Conservation (phyloP, 192 early-diverging fungal genomes). For the Glomus cerebriforme region DNA sequence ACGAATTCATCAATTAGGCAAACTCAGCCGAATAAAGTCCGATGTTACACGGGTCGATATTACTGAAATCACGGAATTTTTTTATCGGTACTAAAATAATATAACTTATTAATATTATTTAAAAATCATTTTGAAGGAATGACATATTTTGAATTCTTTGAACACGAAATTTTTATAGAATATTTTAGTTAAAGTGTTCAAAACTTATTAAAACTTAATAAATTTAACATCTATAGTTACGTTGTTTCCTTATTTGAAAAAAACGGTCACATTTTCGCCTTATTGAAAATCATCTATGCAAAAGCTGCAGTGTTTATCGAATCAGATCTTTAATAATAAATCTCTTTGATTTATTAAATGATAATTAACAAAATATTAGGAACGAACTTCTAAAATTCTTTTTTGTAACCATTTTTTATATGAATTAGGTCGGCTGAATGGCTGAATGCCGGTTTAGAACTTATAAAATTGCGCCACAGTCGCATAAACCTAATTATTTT, state of each 20-base stretch:
- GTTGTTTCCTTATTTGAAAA: background rate
- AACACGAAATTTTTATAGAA: no score
- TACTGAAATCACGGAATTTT: background rate
- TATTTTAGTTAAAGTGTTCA: no score
- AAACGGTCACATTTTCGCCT: background rate
- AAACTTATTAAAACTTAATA: no score
- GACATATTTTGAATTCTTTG: no score
- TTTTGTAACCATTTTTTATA: background rate
- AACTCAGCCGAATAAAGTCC: background rate
- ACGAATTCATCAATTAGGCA: background rate
- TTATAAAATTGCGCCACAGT: background rate
- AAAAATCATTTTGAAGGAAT: no score
- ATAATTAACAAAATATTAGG: background rate
- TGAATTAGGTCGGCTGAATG: background rate
- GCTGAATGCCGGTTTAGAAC: background rate
- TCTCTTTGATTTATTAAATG: background rate
- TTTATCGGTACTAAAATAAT: background rate
- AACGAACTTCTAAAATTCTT: background rate
- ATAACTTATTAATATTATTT: no score
- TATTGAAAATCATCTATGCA: background rate
- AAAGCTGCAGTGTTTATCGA: background rate
- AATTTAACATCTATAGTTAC: background rate
- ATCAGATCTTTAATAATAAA: background rate
- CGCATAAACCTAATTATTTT: background rate
- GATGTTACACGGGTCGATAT: background rate